A percentile compares a stretch with the other conserved stretches of the same genome.
These are phyloP conservation scores for Letharia lupina DNA, from an alignment of 495 filamentous ascomycete species.

Conservation along the genomic window DNA sequence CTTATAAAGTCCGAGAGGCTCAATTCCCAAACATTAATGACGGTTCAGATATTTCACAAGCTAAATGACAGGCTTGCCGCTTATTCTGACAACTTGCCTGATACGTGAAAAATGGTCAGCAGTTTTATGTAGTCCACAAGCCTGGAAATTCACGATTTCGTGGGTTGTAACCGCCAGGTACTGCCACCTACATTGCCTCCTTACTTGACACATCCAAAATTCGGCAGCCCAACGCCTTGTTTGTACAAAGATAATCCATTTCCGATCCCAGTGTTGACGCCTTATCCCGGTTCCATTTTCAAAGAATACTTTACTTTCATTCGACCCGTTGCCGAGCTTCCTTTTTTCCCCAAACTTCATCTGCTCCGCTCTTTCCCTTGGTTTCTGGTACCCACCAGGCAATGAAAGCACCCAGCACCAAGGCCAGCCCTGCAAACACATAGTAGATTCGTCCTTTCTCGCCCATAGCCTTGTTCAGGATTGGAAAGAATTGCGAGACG, in stretches of 20 bases:
- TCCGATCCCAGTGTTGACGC: not conserved
- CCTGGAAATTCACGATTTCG: too few species aligned
- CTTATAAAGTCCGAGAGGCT: too few species aligned
- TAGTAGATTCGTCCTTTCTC: slow-evolving; percentile 79
- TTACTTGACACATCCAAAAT: not conserved
- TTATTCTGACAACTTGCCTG: too few species aligned
- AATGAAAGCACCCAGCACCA: slow-evolving; percentile 57
- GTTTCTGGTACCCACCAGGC: slow-evolving; percentile 71
- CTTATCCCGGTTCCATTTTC: not conserved
- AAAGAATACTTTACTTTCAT: not conserved
- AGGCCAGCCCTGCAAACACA: slow-evolving; percentile 69
- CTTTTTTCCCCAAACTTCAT: slow-evolving; percentile 79
- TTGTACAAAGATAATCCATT: not conserved
- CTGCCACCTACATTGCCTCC: not conserved
- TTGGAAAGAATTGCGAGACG: slow-evolving; percentile 88
- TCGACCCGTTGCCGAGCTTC: slow-evolving; percentile 19
- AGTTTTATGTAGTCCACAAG: too few species aligned
- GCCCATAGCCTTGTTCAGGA: slow-evolving; percentile 65
- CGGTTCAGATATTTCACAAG: too few species aligned
- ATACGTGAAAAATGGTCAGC: too few species aligned
- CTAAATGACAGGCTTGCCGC: too few species aligned
- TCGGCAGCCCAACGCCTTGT: not conserved
- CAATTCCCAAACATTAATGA: too few species aligned
- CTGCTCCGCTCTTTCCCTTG: slow-evolving; percentile 64
- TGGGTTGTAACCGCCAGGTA: too few species aligned